A percentile compares a stretch with the other conserved stretches of the same genome.
Conservation (phyloP, 2,329 filamentous ascomycete species). For the Hypoxylon sp. region DNA sequence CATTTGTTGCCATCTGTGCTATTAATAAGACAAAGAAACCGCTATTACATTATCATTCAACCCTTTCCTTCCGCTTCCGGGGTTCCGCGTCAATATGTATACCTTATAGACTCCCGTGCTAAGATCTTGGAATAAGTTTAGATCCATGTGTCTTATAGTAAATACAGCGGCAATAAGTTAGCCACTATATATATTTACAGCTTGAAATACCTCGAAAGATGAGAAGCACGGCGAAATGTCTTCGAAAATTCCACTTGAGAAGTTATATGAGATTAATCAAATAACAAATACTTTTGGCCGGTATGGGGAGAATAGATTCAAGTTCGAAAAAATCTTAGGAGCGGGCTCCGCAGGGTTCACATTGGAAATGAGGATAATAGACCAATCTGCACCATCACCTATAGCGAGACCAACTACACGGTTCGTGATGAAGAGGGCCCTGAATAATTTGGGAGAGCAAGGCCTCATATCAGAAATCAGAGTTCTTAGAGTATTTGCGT, state of each 20-base stretch:
- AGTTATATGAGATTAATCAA: neutral
- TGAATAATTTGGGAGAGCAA: conserved; percentile 13
- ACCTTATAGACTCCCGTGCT: neutral
- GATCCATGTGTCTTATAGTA: neutral
- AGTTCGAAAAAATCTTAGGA: conserved; percentile 34
- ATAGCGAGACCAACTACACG: conserved; percentile 1
- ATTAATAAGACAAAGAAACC: conserved; percentile 6
- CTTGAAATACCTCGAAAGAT: neutral
- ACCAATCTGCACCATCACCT: neutral
- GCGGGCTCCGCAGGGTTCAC: conserved; percentile 39
- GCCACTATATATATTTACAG: no score
- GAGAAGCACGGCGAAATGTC: neutral
- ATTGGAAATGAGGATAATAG: conserved; percentile 34
- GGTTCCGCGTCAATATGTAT: neutral
- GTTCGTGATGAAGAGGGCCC: conserved; percentile 41
- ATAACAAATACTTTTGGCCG: neutral
- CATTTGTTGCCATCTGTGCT: neutral
- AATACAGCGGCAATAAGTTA: neutral
- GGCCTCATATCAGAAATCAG: conserved; percentile 30
- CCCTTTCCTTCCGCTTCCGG: conserved; percentile 13
- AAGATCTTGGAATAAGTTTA: no score
- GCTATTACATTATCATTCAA: neutral
- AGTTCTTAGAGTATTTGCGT: conserved; percentile 31
- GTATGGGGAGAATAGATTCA: conserved; percentile 12
- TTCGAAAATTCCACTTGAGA: neutral